Evolutionary conservation across 2,329 filamentous ascomycete genomes (phyloP).

Genomic region (Sporothrix pseudoabietina): DNA sequence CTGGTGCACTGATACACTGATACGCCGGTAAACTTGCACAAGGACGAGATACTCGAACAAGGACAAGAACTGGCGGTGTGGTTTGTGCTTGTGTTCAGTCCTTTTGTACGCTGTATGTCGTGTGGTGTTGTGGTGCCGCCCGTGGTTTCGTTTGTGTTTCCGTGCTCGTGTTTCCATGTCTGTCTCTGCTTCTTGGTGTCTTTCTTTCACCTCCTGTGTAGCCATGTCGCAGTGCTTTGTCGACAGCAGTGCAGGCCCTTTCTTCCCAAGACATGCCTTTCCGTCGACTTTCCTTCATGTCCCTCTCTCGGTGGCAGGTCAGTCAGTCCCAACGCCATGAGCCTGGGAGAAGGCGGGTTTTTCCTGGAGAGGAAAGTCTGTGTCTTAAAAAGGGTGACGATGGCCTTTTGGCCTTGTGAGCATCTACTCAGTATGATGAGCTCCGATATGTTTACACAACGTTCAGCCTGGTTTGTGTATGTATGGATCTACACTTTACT

Average conservation of each 20-base stretch:
- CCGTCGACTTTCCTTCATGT: neutral
- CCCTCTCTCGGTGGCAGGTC: neutral
- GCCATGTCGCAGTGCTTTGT: neutral
- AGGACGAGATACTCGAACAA: neutral
- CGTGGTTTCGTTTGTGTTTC: slow-evolving; percentile 3
- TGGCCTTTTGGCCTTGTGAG: neutral
- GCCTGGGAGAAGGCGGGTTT: slow-evolving; percentile 12
- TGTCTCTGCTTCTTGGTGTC: neutral
- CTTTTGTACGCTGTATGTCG: neutral
- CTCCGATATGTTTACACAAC: too few relatives aligned
- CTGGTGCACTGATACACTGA: neutral
- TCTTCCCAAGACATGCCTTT: too few relatives aligned
- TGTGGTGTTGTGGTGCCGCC: neutral
- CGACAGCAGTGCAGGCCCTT: neutral
- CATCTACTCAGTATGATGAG: neutral
- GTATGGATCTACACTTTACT: too few relatives aligned
- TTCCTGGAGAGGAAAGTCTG: neutral
- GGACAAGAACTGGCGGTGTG: slow-evolving; percentile 6
- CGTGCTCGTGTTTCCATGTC: neutral
- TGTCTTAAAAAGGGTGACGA: neutral
- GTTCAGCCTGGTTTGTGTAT: too few relatives aligned
- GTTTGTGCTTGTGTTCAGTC: neutral
- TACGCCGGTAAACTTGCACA: neutral
- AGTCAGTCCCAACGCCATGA: slow-evolving; percentile 20
- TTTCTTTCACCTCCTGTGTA: neutral